A percentile compares a stretch with the other conserved stretches of the same genome.
Conservation (phyloP, 140 eudicot genomes). For the Flaveria floridana region DNA sequence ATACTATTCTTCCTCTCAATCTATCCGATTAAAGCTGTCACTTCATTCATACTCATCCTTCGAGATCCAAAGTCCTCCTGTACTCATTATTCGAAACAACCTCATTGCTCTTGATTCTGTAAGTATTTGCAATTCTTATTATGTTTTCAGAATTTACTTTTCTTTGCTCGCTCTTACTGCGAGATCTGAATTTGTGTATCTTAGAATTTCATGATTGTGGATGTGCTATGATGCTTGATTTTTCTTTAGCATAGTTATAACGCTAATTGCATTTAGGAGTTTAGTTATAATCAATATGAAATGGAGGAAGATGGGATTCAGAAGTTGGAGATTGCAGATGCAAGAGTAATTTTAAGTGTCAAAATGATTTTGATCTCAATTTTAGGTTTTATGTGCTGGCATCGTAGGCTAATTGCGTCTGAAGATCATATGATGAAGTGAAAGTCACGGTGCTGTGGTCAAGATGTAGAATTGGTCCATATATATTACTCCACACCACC, state of each 20-base stretch:
- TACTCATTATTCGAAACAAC: constrained; percentile 23
- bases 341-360: constrained; percentile 12
- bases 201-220: constrained; percentile 23
- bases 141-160: not conserved
- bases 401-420: not conserved
- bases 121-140: constrained; percentile 26
- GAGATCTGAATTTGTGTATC: constrained; percentile 32
- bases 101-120: constrained; percentile 37
- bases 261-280: constrained; percentile 21
- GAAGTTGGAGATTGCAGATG: not conserved
- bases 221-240: not conserved
- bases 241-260: constrained; percentile 7
- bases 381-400: constrained; percentile 11
- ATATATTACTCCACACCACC: not conserved
- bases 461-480: constrained; percentile 5
- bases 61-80: constrained; percentile 35
- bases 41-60: constrained; percentile 32
- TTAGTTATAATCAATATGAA: constrained; percentile 23
- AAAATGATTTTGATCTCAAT: constrained; percentile 25
- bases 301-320: constrained; percentile 2
- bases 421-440: constrained; percentile 8
- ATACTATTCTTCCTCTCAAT: constrained; percentile 18
- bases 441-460: not conserved
- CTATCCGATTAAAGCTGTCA: constrained; percentile 36
- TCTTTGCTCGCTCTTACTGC: not conserved